A percentile compares a stretch with the other conserved stretches of the same genome.
phyloP scores from a whole-genome alignment of 2,329 filamentous ascomycete genomes.

The Mycosphaerella arachidis region DNA sequence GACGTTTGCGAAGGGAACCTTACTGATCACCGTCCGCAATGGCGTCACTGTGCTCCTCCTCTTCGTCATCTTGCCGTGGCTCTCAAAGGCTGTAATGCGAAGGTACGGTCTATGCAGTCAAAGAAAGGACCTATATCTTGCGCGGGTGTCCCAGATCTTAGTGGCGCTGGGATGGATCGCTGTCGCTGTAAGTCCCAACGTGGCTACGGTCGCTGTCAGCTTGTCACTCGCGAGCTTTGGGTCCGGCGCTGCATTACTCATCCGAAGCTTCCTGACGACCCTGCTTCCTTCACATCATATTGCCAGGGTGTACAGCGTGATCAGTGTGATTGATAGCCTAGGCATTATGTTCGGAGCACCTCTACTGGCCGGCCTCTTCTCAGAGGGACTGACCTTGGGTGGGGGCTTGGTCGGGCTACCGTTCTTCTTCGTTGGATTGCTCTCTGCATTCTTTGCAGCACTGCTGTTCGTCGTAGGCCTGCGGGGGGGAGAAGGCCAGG shows the following conservation, averaged over 20 bases:
- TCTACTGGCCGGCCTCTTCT: conserved; percentile 45
- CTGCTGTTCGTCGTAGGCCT: conserved; percentile 19
- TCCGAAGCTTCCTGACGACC: conserved; percentile 50
- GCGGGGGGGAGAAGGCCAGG: conserved; percentile 31
- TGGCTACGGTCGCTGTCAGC: conserved; percentile 29
- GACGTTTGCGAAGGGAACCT: conserved; percentile 37
- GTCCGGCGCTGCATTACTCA: conserved; percentile 40
- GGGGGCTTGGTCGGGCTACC: conserved; percentile 50
- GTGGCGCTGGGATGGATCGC: conserved; percentile 27
- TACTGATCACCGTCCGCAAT: conserved; percentile 31
- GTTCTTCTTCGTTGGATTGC: conserved; percentile 38
- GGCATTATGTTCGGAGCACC: conserved; percentile 48
- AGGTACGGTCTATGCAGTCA: conserved; percentile 21
- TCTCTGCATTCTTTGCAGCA: conserved; percentile 26
- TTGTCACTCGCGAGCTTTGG: conserved; percentile 48
- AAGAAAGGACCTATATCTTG: conserved; percentile 31
- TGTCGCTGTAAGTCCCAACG: conserved; percentile 30
- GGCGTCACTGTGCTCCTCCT: conserved; percentile 29
- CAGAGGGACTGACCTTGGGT: conserved; percentile 44
- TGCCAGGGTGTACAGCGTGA: conserved; percentile 51
- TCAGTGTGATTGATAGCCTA: conserved; percentile 49
- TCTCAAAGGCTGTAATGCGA: conserved; percentile 23
- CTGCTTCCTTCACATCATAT: conserved; percentile 53
- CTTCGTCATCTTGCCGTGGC: conserved; percentile 29
- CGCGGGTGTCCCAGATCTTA: conserved; percentile 27